phyloP scores from a whole-genome alignment of 306 rosid genomes.

The Lupinus albus region DNA sequence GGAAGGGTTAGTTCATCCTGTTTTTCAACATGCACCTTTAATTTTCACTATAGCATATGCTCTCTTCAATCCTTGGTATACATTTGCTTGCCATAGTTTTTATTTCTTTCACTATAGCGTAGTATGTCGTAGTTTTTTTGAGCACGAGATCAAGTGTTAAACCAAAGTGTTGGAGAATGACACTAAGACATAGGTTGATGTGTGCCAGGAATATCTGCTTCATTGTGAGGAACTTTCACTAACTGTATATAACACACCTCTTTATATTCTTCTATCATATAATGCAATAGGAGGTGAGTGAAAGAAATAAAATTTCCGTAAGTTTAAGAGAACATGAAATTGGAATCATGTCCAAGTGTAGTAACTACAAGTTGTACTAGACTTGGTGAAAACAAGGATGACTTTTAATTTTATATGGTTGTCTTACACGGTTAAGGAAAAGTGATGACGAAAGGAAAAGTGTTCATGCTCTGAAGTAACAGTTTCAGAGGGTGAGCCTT shows the following conservation, averaged over 20 bases:
- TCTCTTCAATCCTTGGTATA: conserved; percentile 26
- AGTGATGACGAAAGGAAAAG: conserved; percentile 12
- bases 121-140: conserved; percentile 15
- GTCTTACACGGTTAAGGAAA: not conserved
- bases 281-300: conserved; percentile 14
- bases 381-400: conserved; percentile 23
- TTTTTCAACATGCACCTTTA: conserved; percentile 19
- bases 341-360: conserved; percentile 21
- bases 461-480: conserved; percentile 10
- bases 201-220: conserved; percentile 20
- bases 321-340: not conserved
- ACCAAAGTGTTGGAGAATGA: conserved; percentile 2
- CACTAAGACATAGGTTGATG: not conserved
- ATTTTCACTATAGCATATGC: conserved; percentile 16
- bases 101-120: too few relatives aligned
- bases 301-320: conserved; percentile 17
- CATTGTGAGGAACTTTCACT: conserved; percentile 5
- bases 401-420: conserved; percentile 10
- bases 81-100: conserved; percentile 23
- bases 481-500: not conserved
- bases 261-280: conserved; percentile 7
- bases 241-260: not conserved
- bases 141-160: not conserved
- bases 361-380: conserved; percentile 2
- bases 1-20: conserved; percentile 78